Base-by-base conservation (phyloP, 495 filamentous ascomycete species). In the Paragyromitra xinjiangensis region DNA sequence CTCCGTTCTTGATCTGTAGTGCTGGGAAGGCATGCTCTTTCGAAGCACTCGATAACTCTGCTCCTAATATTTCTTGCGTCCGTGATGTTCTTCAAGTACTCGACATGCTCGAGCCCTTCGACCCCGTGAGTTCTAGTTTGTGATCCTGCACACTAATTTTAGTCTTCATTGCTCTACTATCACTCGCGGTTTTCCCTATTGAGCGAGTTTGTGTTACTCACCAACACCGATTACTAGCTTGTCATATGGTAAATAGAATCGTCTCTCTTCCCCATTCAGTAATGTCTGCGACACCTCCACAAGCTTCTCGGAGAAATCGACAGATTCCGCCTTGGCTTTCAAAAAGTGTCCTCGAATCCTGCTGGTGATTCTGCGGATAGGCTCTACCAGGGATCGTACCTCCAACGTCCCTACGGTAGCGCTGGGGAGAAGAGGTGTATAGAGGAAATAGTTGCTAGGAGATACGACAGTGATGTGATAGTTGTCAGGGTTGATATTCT, bases 231-330 rank as follows among this genome's bases (percentile, higher is more conserved):
- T 87, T 22, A 99, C 93, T n/a, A 99, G 87, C 85, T 99, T 99
- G 83, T 99, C 96, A 80, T 99, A 99, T 0, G 96, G 96, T 1
- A 99, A 85, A 85, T 99, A 99, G 84, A 99, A 98, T 50, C 88
- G 86, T 73, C 89, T 86, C 80, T 89, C 88, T 58, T 92, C 84
- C 9, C 95, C 95, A 72, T 86, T 85, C n/a, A 87, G 83, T 73
- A 93, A 90, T 6, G 85, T 85, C 80, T 96, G 92, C 0, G 90
- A 88, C 5, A 97, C 86, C 84, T 99, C 96, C 1, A 99, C 90
- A 64, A 99, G 84, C 81, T 96, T 96, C 76, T 92, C 87, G 0
- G 93, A 94, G 80, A 98, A 95, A 56, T 98, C 93, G 24, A 99
- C 90, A 83, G 94, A 91, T 77, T 93, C 91, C 8, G 96, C 96